phyloP scores from a whole-genome alignment of 139 green algal species.

The Picochlorum costavermella region DNA sequence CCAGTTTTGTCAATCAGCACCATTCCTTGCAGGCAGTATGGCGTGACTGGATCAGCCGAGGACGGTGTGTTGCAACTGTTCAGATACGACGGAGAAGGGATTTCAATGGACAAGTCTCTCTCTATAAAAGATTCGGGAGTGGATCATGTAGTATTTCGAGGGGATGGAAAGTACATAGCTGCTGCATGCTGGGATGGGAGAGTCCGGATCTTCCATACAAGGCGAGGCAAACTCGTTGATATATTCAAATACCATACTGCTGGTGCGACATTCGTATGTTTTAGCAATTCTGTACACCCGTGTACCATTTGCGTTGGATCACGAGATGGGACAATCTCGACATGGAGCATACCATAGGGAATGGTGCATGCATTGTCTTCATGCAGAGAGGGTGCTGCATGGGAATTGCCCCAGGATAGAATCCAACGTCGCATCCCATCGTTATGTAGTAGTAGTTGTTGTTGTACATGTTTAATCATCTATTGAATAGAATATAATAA shows the following conservation, averaged over 20 bases:
- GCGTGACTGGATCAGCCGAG: constrained; percentile 27
- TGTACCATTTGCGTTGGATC: constrained; percentile 34
- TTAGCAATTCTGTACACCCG: constrained; percentile 10
- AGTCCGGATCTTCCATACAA: constrained; percentile 38
- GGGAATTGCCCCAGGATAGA: too few species aligned
- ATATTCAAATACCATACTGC: constrained; percentile 50
- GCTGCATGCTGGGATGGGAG: constrained; percentile 50
- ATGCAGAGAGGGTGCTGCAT: too few species aligned
- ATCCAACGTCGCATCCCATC: too few species aligned
- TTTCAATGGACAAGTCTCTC: neutral
- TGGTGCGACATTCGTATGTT: constrained; percentile 29
- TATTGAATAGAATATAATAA: too few species aligned
- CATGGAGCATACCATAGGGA: constrained; percentile 30
- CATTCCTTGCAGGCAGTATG: constrained; percentile 5
- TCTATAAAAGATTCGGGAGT: constrained; percentile 23
- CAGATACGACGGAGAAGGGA: neutral
- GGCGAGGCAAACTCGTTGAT: constrained; percentile 29
- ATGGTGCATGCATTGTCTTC: neutral
- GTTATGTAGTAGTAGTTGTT: too few species aligned
- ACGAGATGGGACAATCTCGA: constrained; percentile 38
- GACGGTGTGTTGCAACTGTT: constrained; percentile 24
- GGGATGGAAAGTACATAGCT: constrained; percentile 40
- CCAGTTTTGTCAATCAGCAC: constrained; percentile 36
- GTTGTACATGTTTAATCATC: too few species aligned
- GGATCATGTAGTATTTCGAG: constrained; percentile 31